Percentiles rank a stretch among this genome's conserved stretches.
phyloP scores from a whole-genome alignment of 78 protist genomes.

The Dictyostelium brefeldianum region DNA sequence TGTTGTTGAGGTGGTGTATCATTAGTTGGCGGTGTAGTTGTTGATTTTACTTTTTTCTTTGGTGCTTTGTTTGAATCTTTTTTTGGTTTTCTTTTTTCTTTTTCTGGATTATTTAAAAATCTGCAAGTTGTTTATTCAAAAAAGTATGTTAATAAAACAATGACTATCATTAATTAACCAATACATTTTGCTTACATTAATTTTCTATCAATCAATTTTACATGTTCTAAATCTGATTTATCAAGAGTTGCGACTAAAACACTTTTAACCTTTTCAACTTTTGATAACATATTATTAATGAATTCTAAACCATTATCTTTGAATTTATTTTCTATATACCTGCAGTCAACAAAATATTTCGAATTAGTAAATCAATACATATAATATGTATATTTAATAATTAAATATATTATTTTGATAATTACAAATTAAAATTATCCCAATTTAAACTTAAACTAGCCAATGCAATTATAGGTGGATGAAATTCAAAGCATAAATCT shows the following conservation, averaged over 20 bases:
- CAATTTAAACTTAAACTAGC: conserved; percentile 51
- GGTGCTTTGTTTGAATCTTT: conserved; percentile 25
- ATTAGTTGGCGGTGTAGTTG: background rate
- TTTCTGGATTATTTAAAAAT: conserved; percentile 50
- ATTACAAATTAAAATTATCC: conserved; percentile 11
- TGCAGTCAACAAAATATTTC: too few species aligned
- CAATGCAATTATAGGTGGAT: conserved; percentile 50
- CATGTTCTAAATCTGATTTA: conserved; percentile 42
- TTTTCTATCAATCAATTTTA: conserved; percentile 47
- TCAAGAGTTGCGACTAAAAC: background rate
- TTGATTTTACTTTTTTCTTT: conserved; percentile 17
- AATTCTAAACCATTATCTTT: background rate
- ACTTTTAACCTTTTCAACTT: conserved; percentile 37
- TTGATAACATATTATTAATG: background rate
- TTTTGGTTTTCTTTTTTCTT: conserved; percentile 47
- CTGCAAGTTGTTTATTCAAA: background rate
- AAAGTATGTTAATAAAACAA: background rate
- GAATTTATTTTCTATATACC: conserved; percentile 46
- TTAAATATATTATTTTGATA: background rate
- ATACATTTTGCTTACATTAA: conserved; percentile 6
- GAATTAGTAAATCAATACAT: too few species aligned
- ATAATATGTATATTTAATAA: too few species aligned
- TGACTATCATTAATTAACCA: background rate
- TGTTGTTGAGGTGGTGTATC: too few species aligned
- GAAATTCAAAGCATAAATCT: conserved; percentile 46